phyloP scores from a whole-genome alignment of 1,284 basidiomycete genomes.

The Sutorius eximius region DNA sequence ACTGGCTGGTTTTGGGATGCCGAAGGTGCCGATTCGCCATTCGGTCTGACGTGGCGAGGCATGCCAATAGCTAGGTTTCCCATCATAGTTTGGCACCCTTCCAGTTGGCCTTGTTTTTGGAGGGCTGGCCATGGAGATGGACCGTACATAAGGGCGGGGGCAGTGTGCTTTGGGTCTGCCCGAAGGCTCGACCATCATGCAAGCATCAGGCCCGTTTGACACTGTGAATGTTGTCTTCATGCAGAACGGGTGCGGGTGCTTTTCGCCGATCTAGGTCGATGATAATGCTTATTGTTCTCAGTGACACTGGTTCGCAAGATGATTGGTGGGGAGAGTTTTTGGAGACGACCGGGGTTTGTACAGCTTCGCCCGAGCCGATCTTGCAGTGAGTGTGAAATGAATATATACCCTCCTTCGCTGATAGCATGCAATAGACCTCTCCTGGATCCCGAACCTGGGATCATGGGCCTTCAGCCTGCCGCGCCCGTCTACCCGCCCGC shows the following conservation, averaged over 20 bases:
- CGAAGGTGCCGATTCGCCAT: not conserved
- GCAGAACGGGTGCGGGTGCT: not conserved
- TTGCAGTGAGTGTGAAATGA: slow-evolving; percentile 3
- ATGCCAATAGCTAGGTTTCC: not conserved
- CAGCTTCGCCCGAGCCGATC: slow-evolving; percentile 4
- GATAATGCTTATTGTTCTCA: not conserved
- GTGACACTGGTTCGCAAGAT: not conserved
- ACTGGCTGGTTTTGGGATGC: not conserved
- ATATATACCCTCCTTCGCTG: not conserved
- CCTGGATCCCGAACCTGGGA: not conserved
- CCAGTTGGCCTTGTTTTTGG: not conserved
- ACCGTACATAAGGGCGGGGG: not conserved
- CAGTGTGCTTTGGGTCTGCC: not conserved
- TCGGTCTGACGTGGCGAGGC: not conserved
- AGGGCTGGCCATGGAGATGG: not conserved
- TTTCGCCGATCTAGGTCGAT: not conserved
- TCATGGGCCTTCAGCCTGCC: not conserved
- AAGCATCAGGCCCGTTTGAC: not conserved
- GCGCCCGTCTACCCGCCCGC: too few relatives aligned
- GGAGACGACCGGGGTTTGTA: not conserved
- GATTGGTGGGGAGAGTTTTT: not conserved
- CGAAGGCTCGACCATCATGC: slow-evolving; percentile 1
- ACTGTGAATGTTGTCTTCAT: not conserved
- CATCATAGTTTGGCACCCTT: not conserved
- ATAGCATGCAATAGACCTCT: slow-evolving; percentile 6